Conservation (phyloP, 495 filamentous ascomycete species). For the Parathielavia hyrcaniae region DNA sequence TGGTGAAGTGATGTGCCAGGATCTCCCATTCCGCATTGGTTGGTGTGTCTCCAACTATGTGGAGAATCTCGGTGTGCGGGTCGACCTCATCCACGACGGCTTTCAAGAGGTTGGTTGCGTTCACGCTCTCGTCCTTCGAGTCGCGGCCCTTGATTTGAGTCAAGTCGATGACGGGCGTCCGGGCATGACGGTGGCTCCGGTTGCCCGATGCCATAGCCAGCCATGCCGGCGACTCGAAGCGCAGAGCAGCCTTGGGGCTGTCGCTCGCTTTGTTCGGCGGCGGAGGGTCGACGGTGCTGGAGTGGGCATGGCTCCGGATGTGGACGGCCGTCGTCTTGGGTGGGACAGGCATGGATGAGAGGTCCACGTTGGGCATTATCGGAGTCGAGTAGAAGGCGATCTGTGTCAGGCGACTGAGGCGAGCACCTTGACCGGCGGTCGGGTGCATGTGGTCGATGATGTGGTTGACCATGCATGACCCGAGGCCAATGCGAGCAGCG, state of each 20-base stretch:
- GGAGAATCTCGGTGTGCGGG: neutral
- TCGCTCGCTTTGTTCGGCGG: neutral
- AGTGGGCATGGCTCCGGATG: too few relatives aligned
- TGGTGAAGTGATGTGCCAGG: conserved; percentile 2
- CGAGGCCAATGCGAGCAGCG: too few relatives aligned
- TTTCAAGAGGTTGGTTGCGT: neutral
- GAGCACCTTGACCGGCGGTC: too few relatives aligned
- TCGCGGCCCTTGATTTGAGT: neutral
- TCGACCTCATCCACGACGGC: neutral
- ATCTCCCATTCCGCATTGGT: conserved; percentile 2
- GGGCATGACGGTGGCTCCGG: neutral
- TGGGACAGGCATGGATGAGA: too few relatives aligned
- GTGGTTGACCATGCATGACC: too few relatives aligned
- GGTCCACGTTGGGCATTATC: too few relatives aligned
- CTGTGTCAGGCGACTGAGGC: too few relatives aligned
- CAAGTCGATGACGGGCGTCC: conserved; percentile 2
- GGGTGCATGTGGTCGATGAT: too few relatives aligned
- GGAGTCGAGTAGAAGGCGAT: too few relatives aligned
- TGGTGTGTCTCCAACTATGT: neutral
- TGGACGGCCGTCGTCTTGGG: too few relatives aligned
- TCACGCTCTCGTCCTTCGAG: neutral
- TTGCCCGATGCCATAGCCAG: neutral
- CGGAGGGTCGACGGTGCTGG: neutral
- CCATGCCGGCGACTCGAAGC: neutral
- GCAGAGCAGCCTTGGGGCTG: neutral